Base-by-base conservation (phyloP, 2,329 filamentous ascomycete genomes). In the Ceratocystis variospora region DNA sequence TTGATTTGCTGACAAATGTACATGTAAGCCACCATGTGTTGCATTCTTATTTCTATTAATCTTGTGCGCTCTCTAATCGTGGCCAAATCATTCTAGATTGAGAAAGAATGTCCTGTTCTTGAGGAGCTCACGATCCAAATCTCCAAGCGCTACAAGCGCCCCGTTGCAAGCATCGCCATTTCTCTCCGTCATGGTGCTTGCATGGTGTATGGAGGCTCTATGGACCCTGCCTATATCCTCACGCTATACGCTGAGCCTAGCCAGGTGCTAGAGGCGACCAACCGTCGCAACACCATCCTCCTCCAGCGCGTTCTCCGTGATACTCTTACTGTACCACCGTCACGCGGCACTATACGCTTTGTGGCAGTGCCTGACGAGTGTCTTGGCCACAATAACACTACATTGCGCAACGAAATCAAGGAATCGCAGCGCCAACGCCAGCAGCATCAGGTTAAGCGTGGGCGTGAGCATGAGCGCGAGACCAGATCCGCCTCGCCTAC, bases 181-280 rank as follows among this genome's bases (percentile, higher is more conserved):
- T 87, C 84, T 1, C 77, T 96, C n/a, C 82, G 87, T 53, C 89
- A 94, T 72, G 86, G 87, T 31, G 81, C 83, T 15, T 89, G 87
- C 72, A 82, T 96, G 70, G 78, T 90, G 66, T 87, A 93, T 68
- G 88, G 84, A 1, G 88, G 86, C 45, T 86, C 84, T 4, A 87
- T 89, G 69, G 87, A 91, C 63, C 87, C 89, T 2, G 88, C 89
- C 22, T 96, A 96, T 72, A 81, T 86, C 68, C 79, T 96, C 72
- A 87, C 84, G 44, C 82, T 96, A 68, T 86, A 82, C 45, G 86
- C 89, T 0, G 79, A 94, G 8, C 80, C 87, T 0, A 79, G 79
- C 10, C 81, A 89, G 69, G 77, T 94, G 67, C 85, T 87, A 68
- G 83, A 88, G 0, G 82, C 85, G 2, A 89, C 84, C 64, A 96